Conservation (phyloP, 2,329 filamentous ascomycete genomes). For the Ophiostoma sp. region DNA sequence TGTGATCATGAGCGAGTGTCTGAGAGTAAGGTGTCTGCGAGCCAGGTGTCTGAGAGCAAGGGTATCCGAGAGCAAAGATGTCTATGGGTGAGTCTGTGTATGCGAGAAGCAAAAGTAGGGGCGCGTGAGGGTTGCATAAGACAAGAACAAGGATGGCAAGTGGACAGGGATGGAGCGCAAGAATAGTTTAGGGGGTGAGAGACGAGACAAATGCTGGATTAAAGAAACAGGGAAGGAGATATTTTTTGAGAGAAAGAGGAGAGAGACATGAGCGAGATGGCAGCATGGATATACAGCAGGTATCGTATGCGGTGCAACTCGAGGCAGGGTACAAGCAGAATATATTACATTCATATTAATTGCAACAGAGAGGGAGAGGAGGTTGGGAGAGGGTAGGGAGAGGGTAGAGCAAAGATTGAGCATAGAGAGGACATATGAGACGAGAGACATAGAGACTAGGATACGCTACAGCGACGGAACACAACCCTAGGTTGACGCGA, state of each 20-base stretch:
- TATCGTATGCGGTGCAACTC: background rate
- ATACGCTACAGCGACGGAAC: background rate
- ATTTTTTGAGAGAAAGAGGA: too few relatives aligned
- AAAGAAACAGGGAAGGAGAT: background rate
- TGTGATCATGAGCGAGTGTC: too few relatives aligned
- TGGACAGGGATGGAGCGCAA: background rate
- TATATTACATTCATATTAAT: background rate
- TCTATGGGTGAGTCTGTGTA: too few relatives aligned
- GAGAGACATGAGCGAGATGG: background rate
- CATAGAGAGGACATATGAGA: background rate
- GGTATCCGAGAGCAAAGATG: too few relatives aligned
- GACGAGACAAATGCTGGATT: background rate
- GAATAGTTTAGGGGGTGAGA: background rate
- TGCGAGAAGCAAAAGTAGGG: background rate
- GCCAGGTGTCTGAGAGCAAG: too few relatives aligned
- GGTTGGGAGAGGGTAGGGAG: background rate
- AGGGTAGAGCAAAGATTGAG: background rate
- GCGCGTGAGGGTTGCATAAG: background rate
- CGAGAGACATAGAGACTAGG: background rate
- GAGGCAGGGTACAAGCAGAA: background rate
- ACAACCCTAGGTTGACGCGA: background rate
- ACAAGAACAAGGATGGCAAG: background rate
- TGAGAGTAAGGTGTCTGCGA: too few relatives aligned
- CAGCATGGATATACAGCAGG: slow-evolving; percentile 1
- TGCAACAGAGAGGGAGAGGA: background rate